Evolutionary conservation across 345 rosid species (phyloP).

Genomic region (Punica granatum): DNA sequence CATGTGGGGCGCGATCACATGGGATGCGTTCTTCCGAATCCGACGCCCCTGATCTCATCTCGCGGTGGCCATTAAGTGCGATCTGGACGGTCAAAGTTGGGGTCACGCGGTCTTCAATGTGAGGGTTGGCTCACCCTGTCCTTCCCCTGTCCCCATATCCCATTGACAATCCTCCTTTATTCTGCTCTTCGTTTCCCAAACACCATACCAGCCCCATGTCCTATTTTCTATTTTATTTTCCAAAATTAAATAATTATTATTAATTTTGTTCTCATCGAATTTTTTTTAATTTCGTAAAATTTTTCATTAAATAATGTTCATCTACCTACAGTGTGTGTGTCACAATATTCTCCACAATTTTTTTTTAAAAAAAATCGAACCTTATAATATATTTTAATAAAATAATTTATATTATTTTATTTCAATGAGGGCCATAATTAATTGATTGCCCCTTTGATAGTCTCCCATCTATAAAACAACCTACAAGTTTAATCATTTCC

Average conservation of each 20-base stretch:
- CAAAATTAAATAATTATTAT: not conserved
- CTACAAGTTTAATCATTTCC: not conserved
- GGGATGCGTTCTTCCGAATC: conserved; percentile 16
- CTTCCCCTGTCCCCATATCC: conserved; percentile 29
- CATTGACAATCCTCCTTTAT: conserved; percentile 22
- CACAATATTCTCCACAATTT: not conserved
- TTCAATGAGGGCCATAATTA: not conserved
- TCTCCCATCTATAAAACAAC: not conserved
- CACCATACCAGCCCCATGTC: conserved; percentile 26
- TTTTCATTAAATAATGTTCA: not conserved
- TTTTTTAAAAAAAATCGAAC: not conserved
- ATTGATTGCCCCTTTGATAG: not conserved
- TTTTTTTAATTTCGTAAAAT: not conserved
- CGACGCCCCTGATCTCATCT: conserved; percentile 14
- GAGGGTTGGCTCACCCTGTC: conserved; percentile 33
- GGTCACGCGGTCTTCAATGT: conserved; percentile 17
- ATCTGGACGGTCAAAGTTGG: conserved; percentile 15
- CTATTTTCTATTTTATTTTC: conserved; percentile 1
- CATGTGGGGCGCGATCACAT: conserved; percentile 32
- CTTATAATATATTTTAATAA: not conserved
- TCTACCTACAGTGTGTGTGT: not conserved
- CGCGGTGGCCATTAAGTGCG: not conserved
- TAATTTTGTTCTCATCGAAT: not conserved
- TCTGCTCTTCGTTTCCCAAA: conserved; percentile 27
- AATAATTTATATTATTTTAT: not conserved